Evolutionary conservation across 139 green algal species (phyloP), one percentile per base, ranked within the genome.

Genomic region (Volvox africanus): DNA sequence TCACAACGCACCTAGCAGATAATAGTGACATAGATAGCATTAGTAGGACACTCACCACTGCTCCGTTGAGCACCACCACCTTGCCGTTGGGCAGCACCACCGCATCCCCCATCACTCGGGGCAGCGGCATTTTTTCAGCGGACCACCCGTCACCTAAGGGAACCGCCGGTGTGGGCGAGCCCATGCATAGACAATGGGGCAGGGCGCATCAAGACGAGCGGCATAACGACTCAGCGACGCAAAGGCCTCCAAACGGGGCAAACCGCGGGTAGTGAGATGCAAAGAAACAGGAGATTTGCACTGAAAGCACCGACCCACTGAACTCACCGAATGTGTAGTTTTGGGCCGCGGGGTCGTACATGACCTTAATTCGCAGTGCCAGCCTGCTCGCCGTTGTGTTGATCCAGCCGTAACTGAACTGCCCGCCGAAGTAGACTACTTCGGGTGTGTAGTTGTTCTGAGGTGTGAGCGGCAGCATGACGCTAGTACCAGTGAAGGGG

Each of bases 71-170:
- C 16, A 94, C 36, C 28, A 93, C 44, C 2, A 94, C 86, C 19
- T 88, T n/a, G 37, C 92, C 92, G 67, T 94, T 94, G 17, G 92
- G 92, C 82, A 94, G 92, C 26, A 94, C 75, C 0, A 87, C 30
- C 1, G 82, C 33, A 28, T 93, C 89, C 6, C 80, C 80, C 92
- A 93, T 94, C 0, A 94, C 89, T 0, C 92, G 89, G 0, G 90
- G 77, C 0, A 69, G 76, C 0, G 77, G 71, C 92, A 94, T 94
- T 33, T 33, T 80, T 76, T 94, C 92, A 2, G 30, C 17, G 0
- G 36, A 11, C 92, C 92, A 94, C 67, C 89, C 89, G 26, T 78
- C 61, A 24, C 61, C 82, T 67, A 33, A 18, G 30, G 81, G 44
- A 9, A 5, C 44, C 44, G 44, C 44, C 44, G 44, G 44, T 55